A percentile compares a stretch with the other conserved stretches of the same genome.
phyloP scores from a whole-genome alignment of 2,329 filamentous ascomycete species.

The Colletotrichum simmondsii region DNA sequence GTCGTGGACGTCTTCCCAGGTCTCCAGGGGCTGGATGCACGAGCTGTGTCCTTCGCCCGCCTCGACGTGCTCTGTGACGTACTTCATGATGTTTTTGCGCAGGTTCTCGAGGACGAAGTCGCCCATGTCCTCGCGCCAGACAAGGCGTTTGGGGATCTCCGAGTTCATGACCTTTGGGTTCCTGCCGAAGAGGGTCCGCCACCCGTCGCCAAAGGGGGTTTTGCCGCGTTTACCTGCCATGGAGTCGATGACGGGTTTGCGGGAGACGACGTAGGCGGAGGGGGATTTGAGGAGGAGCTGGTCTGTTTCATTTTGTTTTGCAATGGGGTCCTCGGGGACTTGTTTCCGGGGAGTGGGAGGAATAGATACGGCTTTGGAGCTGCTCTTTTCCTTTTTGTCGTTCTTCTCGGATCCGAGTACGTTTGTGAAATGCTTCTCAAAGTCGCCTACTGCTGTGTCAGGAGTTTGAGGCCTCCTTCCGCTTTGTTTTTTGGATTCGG shows the following conservation, averaged over 20 bases:
- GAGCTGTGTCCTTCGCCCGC: slow-evolving; percentile 43
- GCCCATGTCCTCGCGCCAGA: slow-evolving; percentile 68
- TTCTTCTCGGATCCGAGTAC: too few species aligned
- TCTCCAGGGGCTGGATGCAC: slow-evolving; percentile 54
- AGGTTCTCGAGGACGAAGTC: slow-evolving; percentile 61
- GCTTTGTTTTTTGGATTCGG: too few species aligned
- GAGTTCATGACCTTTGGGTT: not conserved
- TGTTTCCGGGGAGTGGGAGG: not conserved
- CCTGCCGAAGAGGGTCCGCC: slow-evolving; percentile 15
- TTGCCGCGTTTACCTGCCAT: slow-evolving; percentile 37
- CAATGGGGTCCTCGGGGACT: not conserved
- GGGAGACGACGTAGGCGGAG: slow-evolving; percentile 24
- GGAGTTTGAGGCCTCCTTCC: too few species aligned
- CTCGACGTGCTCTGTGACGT: slow-evolving; percentile 53
- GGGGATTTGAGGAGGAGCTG: not conserved
- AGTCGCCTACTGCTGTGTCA: too few species aligned
- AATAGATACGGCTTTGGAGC: not conserved
- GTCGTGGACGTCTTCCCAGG: slow-evolving; percentile 55
- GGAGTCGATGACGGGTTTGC: slow-evolving; percentile 16
- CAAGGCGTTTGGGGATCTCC: slow-evolving; percentile 34
- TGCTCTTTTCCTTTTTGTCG: not conserved
- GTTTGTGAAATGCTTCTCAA: too few species aligned
- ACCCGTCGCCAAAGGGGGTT: slow-evolving; percentile 30
- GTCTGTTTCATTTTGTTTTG: not conserved
- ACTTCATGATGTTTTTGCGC: slow-evolving; percentile 57